Conservation (phyloP, 2,329 filamentous ascomycete genomes). For the Diaporthe citri region DNA sequence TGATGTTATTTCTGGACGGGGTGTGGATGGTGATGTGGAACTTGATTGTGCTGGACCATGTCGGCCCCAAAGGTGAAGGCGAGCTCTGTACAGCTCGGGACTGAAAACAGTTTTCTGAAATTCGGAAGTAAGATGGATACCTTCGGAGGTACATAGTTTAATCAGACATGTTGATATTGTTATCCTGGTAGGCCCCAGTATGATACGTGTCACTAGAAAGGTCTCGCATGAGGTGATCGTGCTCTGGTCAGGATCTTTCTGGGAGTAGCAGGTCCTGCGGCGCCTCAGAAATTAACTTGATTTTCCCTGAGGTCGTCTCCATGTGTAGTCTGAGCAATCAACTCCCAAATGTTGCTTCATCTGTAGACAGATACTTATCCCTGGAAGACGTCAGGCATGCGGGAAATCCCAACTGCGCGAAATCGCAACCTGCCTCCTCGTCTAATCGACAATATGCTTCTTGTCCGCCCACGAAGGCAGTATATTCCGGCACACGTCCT, state of each 20-base stretch:
- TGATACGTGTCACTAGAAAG: not conserved
- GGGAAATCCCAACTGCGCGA: not conserved
- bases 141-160: not conserved
- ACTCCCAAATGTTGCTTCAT: not conserved
- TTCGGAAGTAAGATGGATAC: not conserved
- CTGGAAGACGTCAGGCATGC: not conserved
- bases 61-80: no score
- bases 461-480: constrained; percentile 74
- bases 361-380: not conserved
- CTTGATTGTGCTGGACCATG: not conserved
- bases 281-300: not conserved
- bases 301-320: not conserved
- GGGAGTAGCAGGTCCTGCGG: not conserved
- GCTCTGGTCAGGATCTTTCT: not conserved
- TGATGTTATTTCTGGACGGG: constrained; percentile 43
- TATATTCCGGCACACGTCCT: constrained; percentile 77
- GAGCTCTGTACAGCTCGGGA: constrained; percentile 6
- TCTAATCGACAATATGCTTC: constrained; percentile 69
- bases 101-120: not conserved
- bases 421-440: not conserved
- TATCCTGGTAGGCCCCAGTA: not conserved
- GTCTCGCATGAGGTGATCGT: not conserved
- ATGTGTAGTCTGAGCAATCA: not conserved
- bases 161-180: constrained; percentile 5
- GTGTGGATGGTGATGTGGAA: not conserved